Conservation (phyloP, 768 basidiomycete species). For the Lactarius pseudohatsudake region DNA sequence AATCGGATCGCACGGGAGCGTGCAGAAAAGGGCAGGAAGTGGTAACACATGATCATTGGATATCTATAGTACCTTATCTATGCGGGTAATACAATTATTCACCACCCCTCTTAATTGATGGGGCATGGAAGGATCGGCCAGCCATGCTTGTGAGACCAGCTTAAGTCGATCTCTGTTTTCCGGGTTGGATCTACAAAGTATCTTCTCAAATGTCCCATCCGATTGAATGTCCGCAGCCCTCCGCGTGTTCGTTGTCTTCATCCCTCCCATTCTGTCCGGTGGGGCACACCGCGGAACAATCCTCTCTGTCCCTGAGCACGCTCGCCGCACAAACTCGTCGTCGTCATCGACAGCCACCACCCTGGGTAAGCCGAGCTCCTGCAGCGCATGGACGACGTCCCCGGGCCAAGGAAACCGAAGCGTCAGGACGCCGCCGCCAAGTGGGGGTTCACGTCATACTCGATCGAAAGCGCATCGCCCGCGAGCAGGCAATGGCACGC, state of each 20-base stretch:
- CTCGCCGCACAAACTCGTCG: constrained; percentile 32
- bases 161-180: background rate
- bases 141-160: too few relatives aligned
- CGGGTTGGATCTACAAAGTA: background rate
- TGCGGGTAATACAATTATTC: background rate
- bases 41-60: constrained; percentile 5
- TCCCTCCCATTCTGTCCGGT: constrained; percentile 35
- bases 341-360: constrained; percentile 36
- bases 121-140: too few relatives aligned
- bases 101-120: constrained; percentile 2
- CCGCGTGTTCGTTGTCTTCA: constrained; percentile 34
- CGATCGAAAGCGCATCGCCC: constrained; percentile 37
- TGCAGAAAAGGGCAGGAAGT: constrained; percentile 22
- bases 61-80: constrained; percentile 6
- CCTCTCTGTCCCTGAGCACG: constrained; percentile 17
- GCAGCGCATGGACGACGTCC: constrained; percentile 23
- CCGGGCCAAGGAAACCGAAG: constrained; percentile 41
- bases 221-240: constrained; percentile 42
- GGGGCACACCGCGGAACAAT: constrained; percentile 42
- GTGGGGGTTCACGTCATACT: background rate
- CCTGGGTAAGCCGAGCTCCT: constrained; percentile 33
- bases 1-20: constrained; percentile 17
- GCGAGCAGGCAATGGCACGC: constrained; percentile 62
- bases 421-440: constrained; percentile 34
- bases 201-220: constrained; percentile 40